Conservation (phyloP, 495 filamentous ascomycete species). For the Xylaria acuta region DNA sequence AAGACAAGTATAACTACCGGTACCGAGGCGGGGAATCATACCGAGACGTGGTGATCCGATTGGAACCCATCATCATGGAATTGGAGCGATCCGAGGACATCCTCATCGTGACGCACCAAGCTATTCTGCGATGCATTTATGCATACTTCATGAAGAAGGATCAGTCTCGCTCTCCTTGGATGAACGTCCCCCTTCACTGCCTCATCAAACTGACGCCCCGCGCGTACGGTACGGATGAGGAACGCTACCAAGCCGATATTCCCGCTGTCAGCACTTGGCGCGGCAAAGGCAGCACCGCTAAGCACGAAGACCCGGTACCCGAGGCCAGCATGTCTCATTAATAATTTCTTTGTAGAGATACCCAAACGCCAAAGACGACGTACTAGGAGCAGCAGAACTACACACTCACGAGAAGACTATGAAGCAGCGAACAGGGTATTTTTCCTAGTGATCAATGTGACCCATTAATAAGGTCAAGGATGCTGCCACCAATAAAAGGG, state of each 20-base stretch:
- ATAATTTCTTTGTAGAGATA: neutral
- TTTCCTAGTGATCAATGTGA: neutral
- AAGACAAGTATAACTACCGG: conserved; percentile 99
- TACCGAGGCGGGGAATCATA: conserved; percentile 97
- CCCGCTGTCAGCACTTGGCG: conserved; percentile 94
- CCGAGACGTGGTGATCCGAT: conserved; percentile 94
- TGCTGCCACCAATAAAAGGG: neutral
- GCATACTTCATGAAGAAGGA: conserved; percentile 97
- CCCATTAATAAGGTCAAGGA: neutral
- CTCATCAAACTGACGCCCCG: conserved; percentile 94
- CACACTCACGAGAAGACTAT: neutral
- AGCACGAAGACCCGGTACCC: conserved; percentile 61
- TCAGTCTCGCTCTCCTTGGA: conserved; percentile 94
- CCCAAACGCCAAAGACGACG: neutral
- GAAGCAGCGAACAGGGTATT: neutral
- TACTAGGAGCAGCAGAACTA: neutral
- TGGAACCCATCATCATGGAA: conserved; percentile 99
- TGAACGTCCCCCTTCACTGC: conserved; percentile 87
- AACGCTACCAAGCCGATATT: conserved; percentile 86
- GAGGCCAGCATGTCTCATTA: conserved; percentile 38
- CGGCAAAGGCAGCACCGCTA: conserved; percentile 87
- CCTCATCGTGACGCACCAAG: conserved; percentile 97
- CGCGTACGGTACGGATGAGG: conserved; percentile 90
- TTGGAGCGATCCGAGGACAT: conserved; percentile 95
- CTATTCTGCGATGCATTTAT: conserved; percentile 95